Percentiles rank a stretch among this genome's conserved stretches.
Conservation (phyloP, 306 rosid species). For the Begonia loranthoides region DNA sequence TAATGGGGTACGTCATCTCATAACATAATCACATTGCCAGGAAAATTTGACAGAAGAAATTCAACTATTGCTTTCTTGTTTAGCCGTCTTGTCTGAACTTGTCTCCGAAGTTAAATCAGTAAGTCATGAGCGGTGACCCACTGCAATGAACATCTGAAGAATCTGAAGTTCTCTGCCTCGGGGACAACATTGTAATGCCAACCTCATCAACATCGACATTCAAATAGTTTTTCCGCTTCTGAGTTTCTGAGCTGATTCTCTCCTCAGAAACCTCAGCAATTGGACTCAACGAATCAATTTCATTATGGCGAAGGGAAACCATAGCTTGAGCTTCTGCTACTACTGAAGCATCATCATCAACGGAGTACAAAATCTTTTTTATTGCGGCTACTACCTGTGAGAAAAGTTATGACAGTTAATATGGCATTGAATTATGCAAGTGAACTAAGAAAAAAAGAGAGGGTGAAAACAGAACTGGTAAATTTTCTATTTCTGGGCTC, state of each 20-base stretch:
- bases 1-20: too few species aligned
- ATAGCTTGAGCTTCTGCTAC: slow-evolving; percentile 89
- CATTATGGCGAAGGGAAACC: slow-evolving; percentile 28
- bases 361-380: slow-evolving; percentile 77
- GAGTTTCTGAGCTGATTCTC: slow-evolving; percentile 45
- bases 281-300: slow-evolving; percentile 48
- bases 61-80: too few species aligned
- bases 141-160: slow-evolving; percentile 76
- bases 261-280: slow-evolving; percentile 71
- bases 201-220: slow-evolving; percentile 65
- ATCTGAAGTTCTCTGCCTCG: slow-evolving; percentile 75
- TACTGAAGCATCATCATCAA: slow-evolving; percentile 61
- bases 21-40: too few species aligned
- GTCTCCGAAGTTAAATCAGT: slow-evolving; percentile 12
- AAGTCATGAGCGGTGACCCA: slow-evolving; percentile 87
- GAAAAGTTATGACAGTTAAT: slow-evolving; percentile 1
- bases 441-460: neutral
- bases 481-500: slow-evolving; percentile 57
- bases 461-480: slow-evolving; percentile 26
- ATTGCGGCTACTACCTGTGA: slow-evolving; percentile 71
- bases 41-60: too few species aligned
- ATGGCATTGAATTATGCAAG: neutral
- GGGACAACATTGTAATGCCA: slow-evolving; percentile 41
- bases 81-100: too few species aligned
- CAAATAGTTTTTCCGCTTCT: slow-evolving; percentile 58